These are phyloP conservation scores for Pholiota molesta DNA, from an alignment of 768 basidiomycete genomes.

Conservation along the genomic window DNA sequence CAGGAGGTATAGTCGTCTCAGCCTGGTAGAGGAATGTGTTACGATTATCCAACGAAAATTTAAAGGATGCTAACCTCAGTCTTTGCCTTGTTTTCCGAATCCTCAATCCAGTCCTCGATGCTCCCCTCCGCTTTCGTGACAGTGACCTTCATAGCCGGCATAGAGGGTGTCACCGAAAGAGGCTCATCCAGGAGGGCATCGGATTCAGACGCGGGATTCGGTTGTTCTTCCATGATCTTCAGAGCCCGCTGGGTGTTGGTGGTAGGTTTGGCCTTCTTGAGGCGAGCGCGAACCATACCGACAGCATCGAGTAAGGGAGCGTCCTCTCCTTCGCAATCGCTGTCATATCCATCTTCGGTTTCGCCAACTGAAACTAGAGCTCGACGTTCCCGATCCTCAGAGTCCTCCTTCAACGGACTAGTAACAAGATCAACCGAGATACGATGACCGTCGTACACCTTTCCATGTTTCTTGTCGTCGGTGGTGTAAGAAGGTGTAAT, in stretches of 20 bases:
- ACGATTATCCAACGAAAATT: no score
- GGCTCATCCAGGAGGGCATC: constrained; percentile 5
- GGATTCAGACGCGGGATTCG: not conserved
- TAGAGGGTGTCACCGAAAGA: constrained; percentile 2
- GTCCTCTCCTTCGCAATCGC: constrained; percentile 11
- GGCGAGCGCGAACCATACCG: constrained; percentile 5
- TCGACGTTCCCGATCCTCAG: not conserved
- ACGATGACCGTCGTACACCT: not conserved
- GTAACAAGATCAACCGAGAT: not conserved
- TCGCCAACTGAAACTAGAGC: constrained; percentile 2
- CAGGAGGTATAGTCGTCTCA: not conserved
- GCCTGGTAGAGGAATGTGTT: not conserved
- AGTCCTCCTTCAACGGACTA: not conserved
- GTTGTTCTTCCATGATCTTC: constrained; percentile 16
- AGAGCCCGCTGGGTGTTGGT: constrained; percentile 18
- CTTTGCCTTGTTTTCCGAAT: constrained; percentile 1
- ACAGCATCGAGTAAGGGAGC: constrained; percentile 10
- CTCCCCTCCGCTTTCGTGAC: constrained; percentile 8
- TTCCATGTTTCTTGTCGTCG: not conserved
- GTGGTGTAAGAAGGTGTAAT: constrained; percentile 21
- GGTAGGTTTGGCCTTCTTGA: constrained; percentile 10
- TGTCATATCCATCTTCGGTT: constrained; percentile 9
- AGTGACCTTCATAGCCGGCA: constrained; percentile 10
- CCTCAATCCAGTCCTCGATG: constrained; percentile 9
- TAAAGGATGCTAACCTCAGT: not conserved